Evolutionary conservation across 2,329 filamentous ascomycete species (phyloP), one percentile per base, ranked within the genome.

Genomic region (Fusarium sororula): DNA sequence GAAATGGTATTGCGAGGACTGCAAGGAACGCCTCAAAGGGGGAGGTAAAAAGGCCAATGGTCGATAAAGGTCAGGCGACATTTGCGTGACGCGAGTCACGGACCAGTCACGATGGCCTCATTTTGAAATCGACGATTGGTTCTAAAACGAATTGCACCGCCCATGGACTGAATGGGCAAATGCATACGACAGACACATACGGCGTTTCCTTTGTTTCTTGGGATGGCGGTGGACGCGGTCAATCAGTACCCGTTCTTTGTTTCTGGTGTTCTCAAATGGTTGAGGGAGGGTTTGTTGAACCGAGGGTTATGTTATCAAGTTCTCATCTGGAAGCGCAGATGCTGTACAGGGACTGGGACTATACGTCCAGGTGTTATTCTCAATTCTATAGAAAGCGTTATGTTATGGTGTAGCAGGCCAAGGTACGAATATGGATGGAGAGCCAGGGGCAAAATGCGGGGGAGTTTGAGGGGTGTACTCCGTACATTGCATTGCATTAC

Each of bases 1-100:
- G 59, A 94, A 94, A 89, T 95, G 93, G 93, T 95, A 93, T 78
- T 95, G 93, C 80, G 91, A 93, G 70, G 92, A 94, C 78, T 95
- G 93, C 82, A 93, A 93, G 79, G 90, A 92, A 73, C 87, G 87
- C 53, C 84, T 92, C 75, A 89, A 88, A 78, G 85, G 87, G 63
- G 84, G 84, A 63, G 86, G 87, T 54, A 90, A 88, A 78, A 89
- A 89, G 76, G 77, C 83, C 18, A 85, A 83, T 68, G 84, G 84
- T 48, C 85, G 87, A 77, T 88, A 81, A 65, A 64, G 55, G 45
- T 48, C 66, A 62, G 51, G 24, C 47, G 54, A 65, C 39, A 30
- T 47, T 30, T 44, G 18, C 32, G 32, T 55, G 67, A 53, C 53
- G 70, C 53, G 68, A 66, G 47, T 71, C 51, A 70, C 44, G 50